Percentiles rank a stretch among this genome's conserved stretches.
phyloP scores from a whole-genome alignment of 179 eudicot species.

The Carnegiea gigantea region DNA sequence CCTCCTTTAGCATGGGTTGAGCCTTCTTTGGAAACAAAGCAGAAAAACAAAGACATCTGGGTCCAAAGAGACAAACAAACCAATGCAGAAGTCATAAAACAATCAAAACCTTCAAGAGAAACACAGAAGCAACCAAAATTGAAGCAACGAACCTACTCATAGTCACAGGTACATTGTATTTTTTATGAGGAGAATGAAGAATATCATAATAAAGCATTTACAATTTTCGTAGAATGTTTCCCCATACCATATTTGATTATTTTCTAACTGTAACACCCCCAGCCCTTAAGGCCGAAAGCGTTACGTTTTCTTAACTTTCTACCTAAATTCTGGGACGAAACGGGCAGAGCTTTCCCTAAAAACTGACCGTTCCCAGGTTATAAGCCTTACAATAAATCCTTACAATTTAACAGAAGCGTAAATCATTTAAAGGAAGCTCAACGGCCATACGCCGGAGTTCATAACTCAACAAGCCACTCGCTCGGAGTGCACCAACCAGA shows the following conservation, averaged over 20 bases:
- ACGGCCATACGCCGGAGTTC: too few relatives aligned
- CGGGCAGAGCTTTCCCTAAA: too few relatives aligned
- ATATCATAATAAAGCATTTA: background rate
- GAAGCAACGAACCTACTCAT: background rate
- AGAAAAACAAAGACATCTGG: background rate
- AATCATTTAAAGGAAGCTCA: too few relatives aligned
- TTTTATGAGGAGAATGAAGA: background rate
- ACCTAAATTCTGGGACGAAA: too few relatives aligned
- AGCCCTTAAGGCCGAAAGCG: too few relatives aligned
- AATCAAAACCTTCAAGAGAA: background rate
- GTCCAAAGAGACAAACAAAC: background rate
- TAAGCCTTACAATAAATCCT: too few relatives aligned
- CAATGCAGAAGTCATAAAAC: background rate
- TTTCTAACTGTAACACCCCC: too few relatives aligned
- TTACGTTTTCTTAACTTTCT: too few relatives aligned
- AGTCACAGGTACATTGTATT: background rate
- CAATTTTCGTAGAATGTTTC: background rate
- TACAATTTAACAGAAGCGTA: too few relatives aligned
- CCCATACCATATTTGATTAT: background rate
- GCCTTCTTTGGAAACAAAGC: background rate
- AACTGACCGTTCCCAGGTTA: too few relatives aligned
- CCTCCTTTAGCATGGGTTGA: background rate
- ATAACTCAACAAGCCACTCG: too few relatives aligned
- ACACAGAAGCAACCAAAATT: background rate
- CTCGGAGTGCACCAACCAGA: too few relatives aligned